Evolutionary conservation across 2,329 filamentous ascomycete species (phyloP).

Genomic region (Xylaria multiplex): DNA sequence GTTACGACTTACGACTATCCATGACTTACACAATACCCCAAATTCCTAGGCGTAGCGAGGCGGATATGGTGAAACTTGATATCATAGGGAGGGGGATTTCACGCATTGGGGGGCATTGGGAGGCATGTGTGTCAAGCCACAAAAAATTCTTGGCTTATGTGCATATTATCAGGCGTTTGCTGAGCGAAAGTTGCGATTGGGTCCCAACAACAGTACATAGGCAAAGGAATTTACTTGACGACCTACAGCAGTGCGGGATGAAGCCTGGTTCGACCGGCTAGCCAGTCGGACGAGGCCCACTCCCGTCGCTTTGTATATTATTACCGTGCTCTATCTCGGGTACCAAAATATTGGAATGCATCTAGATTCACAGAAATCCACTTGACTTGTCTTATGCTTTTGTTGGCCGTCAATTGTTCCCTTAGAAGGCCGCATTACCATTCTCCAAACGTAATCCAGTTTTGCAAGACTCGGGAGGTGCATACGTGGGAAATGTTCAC

Average conservation of each 20-base stretch:
- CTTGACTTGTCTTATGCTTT: not conserved
- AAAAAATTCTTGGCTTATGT: conserved; percentile 18
- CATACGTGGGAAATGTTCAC: not conserved
- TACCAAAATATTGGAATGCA: not conserved
- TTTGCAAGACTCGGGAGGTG: not conserved
- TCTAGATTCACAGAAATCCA: not conserved
- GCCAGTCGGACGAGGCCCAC: conserved; percentile 6
- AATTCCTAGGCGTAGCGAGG: conserved; percentile 19
- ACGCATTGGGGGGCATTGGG: conserved; percentile 20
- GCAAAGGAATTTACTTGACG: not conserved
- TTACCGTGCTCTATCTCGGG: conserved; percentile 2
- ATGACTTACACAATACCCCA: conserved; percentile 14
- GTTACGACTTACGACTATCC: conserved; percentile 32
- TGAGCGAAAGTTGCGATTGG: not conserved
- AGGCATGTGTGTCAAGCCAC: conserved; percentile 7
- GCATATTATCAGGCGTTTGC: conserved; percentile 24
- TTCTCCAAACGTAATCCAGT: not conserved
- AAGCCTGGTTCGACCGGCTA: not conserved
- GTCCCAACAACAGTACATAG: not conserved
- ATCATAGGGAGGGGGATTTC: conserved; percentile 11
- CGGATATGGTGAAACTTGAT: conserved; percentile 11
- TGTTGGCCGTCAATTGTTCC: not conserved
- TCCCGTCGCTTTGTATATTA: conserved; percentile 16
- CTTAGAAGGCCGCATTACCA: not conserved
- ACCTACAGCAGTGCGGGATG: conserved; percentile 1